Evolutionary conservation across 2,329 filamentous ascomycete species (phyloP).

Genomic region (Emmonsiellopsis sp.): DNA sequence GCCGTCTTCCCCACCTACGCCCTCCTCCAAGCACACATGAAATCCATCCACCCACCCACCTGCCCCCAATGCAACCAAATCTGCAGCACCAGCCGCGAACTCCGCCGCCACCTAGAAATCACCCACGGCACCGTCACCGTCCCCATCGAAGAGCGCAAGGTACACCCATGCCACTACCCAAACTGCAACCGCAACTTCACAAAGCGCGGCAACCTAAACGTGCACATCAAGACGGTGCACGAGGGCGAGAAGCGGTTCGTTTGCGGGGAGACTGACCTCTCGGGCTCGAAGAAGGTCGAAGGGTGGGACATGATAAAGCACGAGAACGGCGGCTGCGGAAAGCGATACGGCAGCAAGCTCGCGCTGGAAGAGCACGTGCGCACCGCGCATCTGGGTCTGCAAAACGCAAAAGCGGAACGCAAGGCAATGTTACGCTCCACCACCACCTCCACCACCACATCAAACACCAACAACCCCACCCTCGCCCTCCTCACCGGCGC

Average conservation of each 20-base stretch:
- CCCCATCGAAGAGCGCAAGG: slow-evolving; percentile 53
- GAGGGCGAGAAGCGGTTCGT: slow-evolving; percentile 63
- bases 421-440: slow-evolving; percentile 24
- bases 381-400: slow-evolving; percentile 65
- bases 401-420: slow-evolving; percentile 32
- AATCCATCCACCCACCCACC: slow-evolving; percentile 58
- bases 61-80: slow-evolving; percentile 66
- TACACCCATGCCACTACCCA: slow-evolving; percentile 55
- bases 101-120: slow-evolving; percentile 70
- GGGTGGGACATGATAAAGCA: slow-evolving; percentile 45
- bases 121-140: slow-evolving; percentile 56
- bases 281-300: slow-evolving; percentile 47
- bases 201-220: slow-evolving; percentile 70
- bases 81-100: slow-evolving; percentile 56
- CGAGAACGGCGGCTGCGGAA: slow-evolving; percentile 60
- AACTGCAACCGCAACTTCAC: slow-evolving; percentile 72
- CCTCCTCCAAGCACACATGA: slow-evolving; percentile 65
- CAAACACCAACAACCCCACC: no score
- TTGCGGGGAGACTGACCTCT: slow-evolving; percentile 63
- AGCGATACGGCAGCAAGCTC: slow-evolving; percentile 66
- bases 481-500: slow-evolving; percentile 48
- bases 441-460: background rate
- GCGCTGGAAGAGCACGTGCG: slow-evolving; percentile 77
- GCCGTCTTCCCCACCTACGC: slow-evolving; percentile 61
- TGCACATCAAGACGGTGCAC: slow-evolving; percentile 70